phyloP scores from a whole-genome alignment of 2,329 filamentous ascomycete species.

The Colletotrichum sp. region DNA sequence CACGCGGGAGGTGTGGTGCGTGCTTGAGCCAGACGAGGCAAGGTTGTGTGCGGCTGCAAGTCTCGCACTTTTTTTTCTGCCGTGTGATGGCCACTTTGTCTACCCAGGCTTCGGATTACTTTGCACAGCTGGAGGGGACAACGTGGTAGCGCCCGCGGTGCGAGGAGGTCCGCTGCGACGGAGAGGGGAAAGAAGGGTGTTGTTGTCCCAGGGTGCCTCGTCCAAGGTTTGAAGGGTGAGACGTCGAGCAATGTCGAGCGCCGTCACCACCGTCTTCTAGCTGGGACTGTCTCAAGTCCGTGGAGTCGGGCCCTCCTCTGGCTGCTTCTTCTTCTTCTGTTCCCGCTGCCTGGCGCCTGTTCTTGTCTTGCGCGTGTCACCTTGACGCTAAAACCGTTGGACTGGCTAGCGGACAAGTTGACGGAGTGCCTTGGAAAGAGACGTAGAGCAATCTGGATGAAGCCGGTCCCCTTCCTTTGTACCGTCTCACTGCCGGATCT shows the following conservation, averaged over 20 bases:
- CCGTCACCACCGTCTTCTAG: neutral
- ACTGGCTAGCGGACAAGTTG: neutral
- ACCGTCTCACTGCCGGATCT: neutral
- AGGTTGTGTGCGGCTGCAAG: neutral
- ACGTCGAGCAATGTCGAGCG: neutral
- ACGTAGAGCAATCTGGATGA: neutral
- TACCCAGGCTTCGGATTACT: neutral
- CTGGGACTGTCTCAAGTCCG: constrained; percentile 14
- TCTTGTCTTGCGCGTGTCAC: neutral
- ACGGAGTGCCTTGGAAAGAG: neutral
- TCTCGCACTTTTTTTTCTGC: neutral
- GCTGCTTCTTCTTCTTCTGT: neutral
- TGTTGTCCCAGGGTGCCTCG: neutral
- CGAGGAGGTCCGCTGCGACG: neutral
- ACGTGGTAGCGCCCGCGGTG: neutral
- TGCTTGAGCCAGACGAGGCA: neutral
- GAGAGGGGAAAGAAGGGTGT: neutral
- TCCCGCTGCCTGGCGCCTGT: no score
- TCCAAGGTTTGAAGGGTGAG: neutral
- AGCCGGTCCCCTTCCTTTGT: neutral
- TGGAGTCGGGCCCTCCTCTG: neutral
- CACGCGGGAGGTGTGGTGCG: neutral
- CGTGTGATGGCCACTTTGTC: neutral
- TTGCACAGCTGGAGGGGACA: neutral
- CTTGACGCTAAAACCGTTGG: neutral